phyloP scores from a whole-genome alignment of 306 rosid genomes.

The Betula pendula region DNA sequence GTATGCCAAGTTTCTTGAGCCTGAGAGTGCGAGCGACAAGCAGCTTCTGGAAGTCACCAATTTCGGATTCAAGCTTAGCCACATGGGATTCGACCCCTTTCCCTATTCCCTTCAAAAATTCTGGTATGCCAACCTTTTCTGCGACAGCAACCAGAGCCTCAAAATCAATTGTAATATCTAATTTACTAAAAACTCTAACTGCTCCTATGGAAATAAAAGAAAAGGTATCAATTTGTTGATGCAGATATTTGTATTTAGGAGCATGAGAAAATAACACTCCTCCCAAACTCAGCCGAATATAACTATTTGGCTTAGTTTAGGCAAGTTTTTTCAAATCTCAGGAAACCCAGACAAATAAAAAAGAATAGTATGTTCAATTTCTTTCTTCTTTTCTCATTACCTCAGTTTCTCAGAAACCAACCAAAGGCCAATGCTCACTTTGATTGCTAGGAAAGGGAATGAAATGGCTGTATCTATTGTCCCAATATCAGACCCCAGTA shows the following conservation, averaged over 20 bases:
- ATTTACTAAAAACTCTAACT: background rate
- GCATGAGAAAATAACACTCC: background rate
- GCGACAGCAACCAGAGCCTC: slow-evolving; percentile 26
- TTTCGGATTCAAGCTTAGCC: slow-evolving; percentile 72
- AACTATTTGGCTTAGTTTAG: background rate
- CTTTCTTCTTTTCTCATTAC: background rate
- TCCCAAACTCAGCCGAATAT: background rate
- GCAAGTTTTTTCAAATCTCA: background rate
- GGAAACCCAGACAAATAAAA: background rate
- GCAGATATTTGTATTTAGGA: background rate
- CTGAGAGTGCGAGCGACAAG: slow-evolving; percentile 78
- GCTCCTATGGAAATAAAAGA: background rate
- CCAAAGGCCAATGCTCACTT: background rate
- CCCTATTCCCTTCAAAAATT: slow-evolving; percentile 78
- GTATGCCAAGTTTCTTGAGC: slow-evolving; percentile 79
- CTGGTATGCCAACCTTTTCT: slow-evolving; percentile 87
- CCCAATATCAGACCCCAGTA: background rate
- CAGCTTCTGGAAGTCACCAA: slow-evolving; percentile 77
- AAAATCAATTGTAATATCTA: slow-evolving; percentile 5
- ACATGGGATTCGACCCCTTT: slow-evolving; percentile 75
- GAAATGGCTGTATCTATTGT: background rate
- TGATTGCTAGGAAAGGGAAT: background rate
- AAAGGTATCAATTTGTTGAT: background rate
- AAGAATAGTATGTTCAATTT: background rate
- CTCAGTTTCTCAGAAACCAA: slow-evolving; percentile 12